phyloP scores from a whole-genome alignment of 768 basidiomycete species.

The Tricholoma flavovirens region DNA sequence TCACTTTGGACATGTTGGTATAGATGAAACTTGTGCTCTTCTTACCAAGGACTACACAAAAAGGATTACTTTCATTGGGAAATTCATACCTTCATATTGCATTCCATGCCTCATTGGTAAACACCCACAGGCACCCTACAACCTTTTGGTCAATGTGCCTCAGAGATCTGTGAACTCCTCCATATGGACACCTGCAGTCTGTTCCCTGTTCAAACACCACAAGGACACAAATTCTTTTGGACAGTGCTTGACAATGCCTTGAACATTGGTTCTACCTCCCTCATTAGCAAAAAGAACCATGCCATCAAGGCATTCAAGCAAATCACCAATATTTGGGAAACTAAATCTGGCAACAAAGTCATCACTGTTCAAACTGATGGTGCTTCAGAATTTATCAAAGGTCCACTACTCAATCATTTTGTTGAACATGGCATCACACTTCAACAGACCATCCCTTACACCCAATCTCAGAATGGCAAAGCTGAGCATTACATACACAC shows the following conservation, averaged over 20 bases:
- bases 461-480: conserved; percentile 6
- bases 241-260: conserved; percentile 14
- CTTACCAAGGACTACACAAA: too few species aligned
- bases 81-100: too few species aligned
- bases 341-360: conserved; percentile 4
- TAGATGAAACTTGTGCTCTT: too few species aligned
- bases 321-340: conserved; percentile 1
- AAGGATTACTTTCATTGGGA: too few species aligned
- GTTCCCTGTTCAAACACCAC: conserved; percentile 11
- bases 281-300: conserved; percentile 4
- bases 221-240: conserved; percentile 9
- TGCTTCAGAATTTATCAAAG: conserved; percentile 12
- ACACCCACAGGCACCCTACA: too few species aligned
- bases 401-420: neutral
- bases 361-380: conserved; percentile 13
- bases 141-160: neutral
- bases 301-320: conserved; percentile 1
- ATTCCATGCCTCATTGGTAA: too few species aligned
- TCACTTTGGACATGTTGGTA: too few species aligned
- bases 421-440: neutral
- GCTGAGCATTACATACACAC: conserved; percentile 1
- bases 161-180: conserved; percentile 12
- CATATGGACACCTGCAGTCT: conserved; percentile 25
- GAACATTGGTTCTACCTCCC: conserved; percentile 10
- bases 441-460: neutral